Base-by-base conservation (phyloP, 139 green algal species). In the Tetradesmus lagerheimii region DNA sequence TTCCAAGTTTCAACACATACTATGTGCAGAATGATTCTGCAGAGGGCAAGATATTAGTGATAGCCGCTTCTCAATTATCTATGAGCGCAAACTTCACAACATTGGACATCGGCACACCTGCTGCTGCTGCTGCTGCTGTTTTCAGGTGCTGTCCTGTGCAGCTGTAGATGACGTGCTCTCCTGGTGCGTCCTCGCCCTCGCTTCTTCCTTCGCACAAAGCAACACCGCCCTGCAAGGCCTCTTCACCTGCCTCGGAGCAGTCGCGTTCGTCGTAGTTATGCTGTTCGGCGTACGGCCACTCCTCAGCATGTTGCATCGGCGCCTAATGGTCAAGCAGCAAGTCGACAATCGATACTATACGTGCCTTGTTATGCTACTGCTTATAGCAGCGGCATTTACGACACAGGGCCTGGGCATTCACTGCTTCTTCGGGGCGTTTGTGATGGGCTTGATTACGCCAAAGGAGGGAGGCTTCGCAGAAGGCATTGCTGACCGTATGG, bases 381-480 rank as follows among this genome's bases (percentile, higher is more conserved):
- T 95, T 20, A 85, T 94, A 14, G 62, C 85, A 31, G 86, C 80
- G 27, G 71, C 62, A 35, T 87, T 87, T 34, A 78, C 64, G 43
- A 94, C 92, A 25, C 89, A 95, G 43, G 64, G 50, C n/a, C 90
- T 95, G 34, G 93, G 93, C 78, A 95, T 95, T 47, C 93, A 95
- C 43, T 80, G 37, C 82, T 93, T 95, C 78, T 95, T 95, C 85
- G 93, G 93, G n/a, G 93, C 80, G 5, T 95, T 95, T 82, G n/a
- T 95, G 23, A 91, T 94, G 50, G 93, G 93, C 47, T 87, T 95
- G 18, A 90, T 95, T 47, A 85, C 89, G 34, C 93, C 93, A 38
- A 88, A 95, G 39, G 66, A 91, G 27, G 37, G 77, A 29, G 80
- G 87, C 11, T 94, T 94, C 80, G 80, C 80, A 14, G 82, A 89